Percentiles rank a stretch among this genome's conserved stretches.
These are phyloP conservation scores for Obelidium mucronatum DNA, from an alignment of 192 early-diverging fungal species.

Conservation along the genomic window DNA sequence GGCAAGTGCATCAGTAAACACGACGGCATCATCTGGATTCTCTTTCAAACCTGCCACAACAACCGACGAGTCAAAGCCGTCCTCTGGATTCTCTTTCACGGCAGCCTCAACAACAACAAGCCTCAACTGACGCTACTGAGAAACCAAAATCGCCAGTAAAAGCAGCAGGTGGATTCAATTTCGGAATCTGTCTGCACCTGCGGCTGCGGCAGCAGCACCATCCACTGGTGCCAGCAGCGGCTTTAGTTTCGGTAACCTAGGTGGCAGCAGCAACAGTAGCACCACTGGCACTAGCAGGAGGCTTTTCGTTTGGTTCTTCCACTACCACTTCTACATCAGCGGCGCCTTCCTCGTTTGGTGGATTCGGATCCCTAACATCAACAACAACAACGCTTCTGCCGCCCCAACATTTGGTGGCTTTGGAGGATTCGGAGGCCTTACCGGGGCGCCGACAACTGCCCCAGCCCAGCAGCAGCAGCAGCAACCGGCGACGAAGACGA, in stretches of 20 bases:
- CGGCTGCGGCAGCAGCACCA: not conserved
- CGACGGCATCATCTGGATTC: slow-evolving; percentile 10
- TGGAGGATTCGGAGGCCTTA: slow-evolving; percentile 11
- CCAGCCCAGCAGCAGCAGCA: too few species aligned
- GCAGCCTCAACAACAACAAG: not conserved
- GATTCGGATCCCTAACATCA: slow-evolving; percentile 6
- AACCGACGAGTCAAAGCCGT: not conserved
- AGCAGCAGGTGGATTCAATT: slow-evolving; percentile 9
- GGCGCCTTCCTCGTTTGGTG: slow-evolving; percentile 20
- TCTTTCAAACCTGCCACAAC: slow-evolving; percentile 12
- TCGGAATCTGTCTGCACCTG: not conserved
- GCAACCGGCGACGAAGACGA: slow-evolving; percentile 25
- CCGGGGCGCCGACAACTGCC: not conserved
- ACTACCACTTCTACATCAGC: not conserved
- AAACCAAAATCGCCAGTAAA: not conserved
- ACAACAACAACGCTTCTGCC: slow-evolving; percentile 1
- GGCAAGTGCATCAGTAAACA: not conserved
- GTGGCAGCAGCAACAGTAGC: not conserved
- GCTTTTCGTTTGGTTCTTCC: not conserved
- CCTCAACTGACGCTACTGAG: too few species aligned
- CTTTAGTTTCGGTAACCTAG: not conserved
- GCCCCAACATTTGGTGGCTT: slow-evolving; percentile 34
- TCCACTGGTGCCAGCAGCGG: not conserved
- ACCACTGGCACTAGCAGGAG: not conserved
- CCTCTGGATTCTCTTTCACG: not conserved